A percentile compares a stretch with the other conserved stretches of the same genome.
These are phyloP conservation scores for Dictyostelium purpureum DNA, from an alignment of 78 protist genomes.

Conservation along the genomic window DNA sequence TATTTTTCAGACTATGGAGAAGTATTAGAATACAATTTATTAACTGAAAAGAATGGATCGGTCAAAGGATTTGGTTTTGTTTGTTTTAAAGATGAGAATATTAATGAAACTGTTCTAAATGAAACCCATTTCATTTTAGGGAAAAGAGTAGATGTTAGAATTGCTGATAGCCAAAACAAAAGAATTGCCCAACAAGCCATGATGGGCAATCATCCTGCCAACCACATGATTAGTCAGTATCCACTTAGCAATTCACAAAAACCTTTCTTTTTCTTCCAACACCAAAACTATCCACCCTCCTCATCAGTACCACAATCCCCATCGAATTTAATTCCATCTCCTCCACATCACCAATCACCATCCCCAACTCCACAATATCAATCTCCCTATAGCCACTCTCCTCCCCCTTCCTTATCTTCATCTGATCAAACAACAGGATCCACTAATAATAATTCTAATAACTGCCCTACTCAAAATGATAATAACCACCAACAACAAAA, in stretches of 20 bases:
- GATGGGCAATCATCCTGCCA: background rate
- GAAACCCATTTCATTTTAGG: slow-evolving; percentile 26
- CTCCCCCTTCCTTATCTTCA: background rate
- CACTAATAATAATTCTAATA: background rate
- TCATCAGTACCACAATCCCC: background rate
- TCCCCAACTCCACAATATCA: background rate
- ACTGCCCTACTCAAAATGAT: too few species aligned
- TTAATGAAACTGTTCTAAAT: slow-evolving; percentile 12
- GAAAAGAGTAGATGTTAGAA: slow-evolving; percentile 62
- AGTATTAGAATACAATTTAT: slow-evolving; percentile 30
- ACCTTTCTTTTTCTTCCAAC: background rate
- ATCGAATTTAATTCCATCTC: background rate
- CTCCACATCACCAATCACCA: background rate
- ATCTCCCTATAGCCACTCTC: background rate
- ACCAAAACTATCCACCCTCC: background rate
- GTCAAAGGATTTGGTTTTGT: slow-evolving; percentile 64
- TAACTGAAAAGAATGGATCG: slow-evolving; percentile 37
- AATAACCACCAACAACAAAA: background rate
- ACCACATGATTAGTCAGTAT: background rate
- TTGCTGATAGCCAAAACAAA: slow-evolving; percentile 52
- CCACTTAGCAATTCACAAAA: too few species aligned
- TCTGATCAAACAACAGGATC: background rate
- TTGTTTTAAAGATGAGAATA: slow-evolving; percentile 30
- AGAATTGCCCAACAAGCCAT: background rate
- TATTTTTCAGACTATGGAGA: slow-evolving; percentile 57